These are phyloP conservation scores for Vanrija sp. DNA, from an alignment of 1,284 basidiomycete genomes.

Conservation along the genomic window DNA sequence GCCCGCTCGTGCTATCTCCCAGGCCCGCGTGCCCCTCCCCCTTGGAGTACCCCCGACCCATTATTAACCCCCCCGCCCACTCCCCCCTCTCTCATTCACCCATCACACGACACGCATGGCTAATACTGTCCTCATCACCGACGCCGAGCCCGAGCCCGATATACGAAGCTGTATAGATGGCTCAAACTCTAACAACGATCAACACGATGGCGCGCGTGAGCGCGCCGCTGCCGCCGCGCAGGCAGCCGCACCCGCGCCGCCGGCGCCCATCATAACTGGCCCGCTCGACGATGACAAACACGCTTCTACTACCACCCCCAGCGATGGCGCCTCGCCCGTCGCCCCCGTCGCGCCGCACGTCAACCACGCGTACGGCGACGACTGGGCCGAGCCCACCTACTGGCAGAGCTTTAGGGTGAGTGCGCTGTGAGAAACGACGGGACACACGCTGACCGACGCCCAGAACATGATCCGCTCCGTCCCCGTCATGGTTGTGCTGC, in stretches of 20 bases:
- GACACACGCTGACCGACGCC: neutral
- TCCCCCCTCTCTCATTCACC: neutral
- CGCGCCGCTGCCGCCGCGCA: neutral
- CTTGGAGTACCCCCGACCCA: too few relatives aligned
- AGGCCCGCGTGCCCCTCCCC: too few relatives aligned
- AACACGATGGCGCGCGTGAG: neutral
- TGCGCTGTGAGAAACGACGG: neutral
- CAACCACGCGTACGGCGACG: neutral
- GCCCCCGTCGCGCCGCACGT: neutral
- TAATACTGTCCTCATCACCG: slow-evolving; percentile 13
- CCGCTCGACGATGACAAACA: too few relatives aligned
- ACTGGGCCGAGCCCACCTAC: slow-evolving; percentile 3
- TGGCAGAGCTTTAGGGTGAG: slow-evolving; percentile 14
- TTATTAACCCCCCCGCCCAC: too few relatives aligned
- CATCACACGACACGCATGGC: slow-evolving; percentile 9
- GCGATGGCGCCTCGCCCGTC: neutral
- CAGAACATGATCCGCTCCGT: slow-evolving; percentile 38
- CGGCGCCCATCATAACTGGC: neutral
- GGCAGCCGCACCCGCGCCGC: neutral
- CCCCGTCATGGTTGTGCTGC: slow-evolving; percentile 27
- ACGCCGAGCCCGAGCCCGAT: slow-evolving; percentile 22
- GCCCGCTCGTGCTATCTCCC: too few relatives aligned
- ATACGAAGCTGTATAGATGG: slow-evolving; percentile 15
- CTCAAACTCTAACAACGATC: neutral
- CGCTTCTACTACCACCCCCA: neutral